phyloP scores from a whole-genome alignment of 2,329 filamentous ascomycete species.

The Eurotiales sp. region DNA sequence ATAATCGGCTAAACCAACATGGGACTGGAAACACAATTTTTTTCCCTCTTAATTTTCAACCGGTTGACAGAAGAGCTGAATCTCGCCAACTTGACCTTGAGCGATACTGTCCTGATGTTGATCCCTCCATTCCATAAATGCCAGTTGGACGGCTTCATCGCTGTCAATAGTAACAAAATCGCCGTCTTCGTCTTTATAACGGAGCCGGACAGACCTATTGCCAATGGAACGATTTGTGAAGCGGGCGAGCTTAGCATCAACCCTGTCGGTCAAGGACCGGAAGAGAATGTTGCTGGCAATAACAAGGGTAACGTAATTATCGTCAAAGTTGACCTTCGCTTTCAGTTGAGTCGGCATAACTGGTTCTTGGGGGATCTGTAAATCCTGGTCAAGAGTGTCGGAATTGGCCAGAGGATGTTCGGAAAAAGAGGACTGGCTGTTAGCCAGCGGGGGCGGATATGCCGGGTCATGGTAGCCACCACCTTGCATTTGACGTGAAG shows the following conservation, averaged over 20 bases:
- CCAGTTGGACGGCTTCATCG: slow-evolving; percentile 94
- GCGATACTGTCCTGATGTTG: slow-evolving; percentile 59
- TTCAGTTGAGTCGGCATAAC: slow-evolving; percentile 74
- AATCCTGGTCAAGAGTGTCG: slow-evolving; percentile 18
- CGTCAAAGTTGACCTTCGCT: slow-evolving; percentile 90
- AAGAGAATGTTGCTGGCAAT: slow-evolving; percentile 94
- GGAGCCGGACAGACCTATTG: slow-evolving; percentile 76
- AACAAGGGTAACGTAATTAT: slow-evolving; percentile 91
- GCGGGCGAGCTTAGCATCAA: slow-evolving; percentile 88
- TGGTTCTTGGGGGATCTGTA: slow-evolving; percentile 29
- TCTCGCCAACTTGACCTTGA: slow-evolving; percentile 75
- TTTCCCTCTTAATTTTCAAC: slow-evolving; percentile 38
- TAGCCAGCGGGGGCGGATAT: slow-evolving; percentile 10
- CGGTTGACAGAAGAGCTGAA: slow-evolving; percentile 76
- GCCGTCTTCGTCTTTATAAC: slow-evolving; percentile 87
- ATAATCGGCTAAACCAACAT: background rate
- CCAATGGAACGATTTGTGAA: slow-evolving; percentile 82
- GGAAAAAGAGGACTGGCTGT: slow-evolving; percentile 12
- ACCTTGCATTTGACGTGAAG: slow-evolving; percentile 44
- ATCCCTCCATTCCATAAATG: slow-evolving; percentile 91
- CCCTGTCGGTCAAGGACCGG: slow-evolving; percentile 87
- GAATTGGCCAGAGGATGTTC: slow-evolving; percentile 9
- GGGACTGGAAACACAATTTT: slow-evolving; percentile 10
- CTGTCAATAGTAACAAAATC: slow-evolving; percentile 92
- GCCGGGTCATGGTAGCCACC: slow-evolving; percentile 35